Percentiles rank a stretch among this genome's conserved stretches.
These are phyloP conservation scores for Mrakia gelida DNA, from an alignment of 768 basidiomycete genomes.

Conservation along the genomic window DNA sequence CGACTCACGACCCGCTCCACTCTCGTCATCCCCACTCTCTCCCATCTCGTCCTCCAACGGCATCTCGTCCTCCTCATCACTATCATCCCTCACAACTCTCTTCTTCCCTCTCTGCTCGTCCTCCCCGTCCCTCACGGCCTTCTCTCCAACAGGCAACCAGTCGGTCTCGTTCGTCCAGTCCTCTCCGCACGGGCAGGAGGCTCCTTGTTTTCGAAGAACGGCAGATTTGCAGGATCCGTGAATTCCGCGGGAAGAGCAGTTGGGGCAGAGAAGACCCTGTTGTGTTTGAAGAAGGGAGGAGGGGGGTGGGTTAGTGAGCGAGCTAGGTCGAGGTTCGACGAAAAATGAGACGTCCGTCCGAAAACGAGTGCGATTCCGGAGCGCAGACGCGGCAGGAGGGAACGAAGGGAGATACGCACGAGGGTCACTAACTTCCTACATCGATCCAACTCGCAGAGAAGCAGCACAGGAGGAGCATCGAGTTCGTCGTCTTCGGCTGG, in stretches of 20 bases:
- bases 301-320: background rate
- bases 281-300: background rate
- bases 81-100: background rate
- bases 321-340: no score
- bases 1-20: background rate
- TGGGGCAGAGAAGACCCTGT: slow-evolving; percentile 10
- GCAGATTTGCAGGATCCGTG: slow-evolving; percentile 8
- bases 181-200: slow-evolving; percentile 10
- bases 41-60: background rate
- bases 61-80: slow-evolving; percentile 17
- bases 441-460: background rate
- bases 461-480: background rate
- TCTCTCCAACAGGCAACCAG: slow-evolving; percentile 8
- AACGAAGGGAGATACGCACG: background rate
- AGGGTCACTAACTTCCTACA: background rate
- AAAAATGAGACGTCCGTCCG: no score
- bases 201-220: background rate
- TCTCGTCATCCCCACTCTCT: background rate
- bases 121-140: slow-evolving; percentile 2
- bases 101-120: background rate
- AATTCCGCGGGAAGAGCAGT: background rate
- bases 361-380: background rate
- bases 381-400: background rate
- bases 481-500: background rate
- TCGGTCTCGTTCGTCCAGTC: slow-evolving; percentile 3